Conservation (phyloP, 495 filamentous ascomycete genomes). For the Penicillium daleae region DNA sequence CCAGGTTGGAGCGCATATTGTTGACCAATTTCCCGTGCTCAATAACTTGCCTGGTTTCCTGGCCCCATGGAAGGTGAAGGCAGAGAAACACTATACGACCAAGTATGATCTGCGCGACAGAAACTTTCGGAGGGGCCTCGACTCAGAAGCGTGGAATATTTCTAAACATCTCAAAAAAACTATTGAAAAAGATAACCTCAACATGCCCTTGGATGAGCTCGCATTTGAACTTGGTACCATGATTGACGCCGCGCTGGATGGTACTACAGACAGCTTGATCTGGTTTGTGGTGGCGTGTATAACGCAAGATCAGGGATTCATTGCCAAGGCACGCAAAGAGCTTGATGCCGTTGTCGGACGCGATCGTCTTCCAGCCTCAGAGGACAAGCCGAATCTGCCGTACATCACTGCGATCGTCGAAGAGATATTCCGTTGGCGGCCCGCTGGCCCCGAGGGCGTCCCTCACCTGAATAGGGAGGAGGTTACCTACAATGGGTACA, state of each 20-base stretch:
- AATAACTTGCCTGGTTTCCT: conserved; percentile 25
- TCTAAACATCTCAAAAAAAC: conserved; percentile 14
- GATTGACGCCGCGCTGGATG: conserved; percentile 27
- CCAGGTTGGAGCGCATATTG: conserved; percentile 19
- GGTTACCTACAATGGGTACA: neutral
- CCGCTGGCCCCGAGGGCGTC: conserved; percentile 45
- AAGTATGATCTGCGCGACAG: conserved; percentile 14
- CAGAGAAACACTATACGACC: conserved; percentile 21
- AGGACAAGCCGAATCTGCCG: conserved; percentile 50
- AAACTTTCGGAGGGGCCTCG: conserved; percentile 5
- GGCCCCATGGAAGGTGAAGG: conserved; percentile 27
- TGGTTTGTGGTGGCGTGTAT: conserved; percentile 27
- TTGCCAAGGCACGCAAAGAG: neutral
- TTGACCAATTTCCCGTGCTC: conserved; percentile 27
- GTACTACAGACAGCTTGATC: conserved; percentile 17
- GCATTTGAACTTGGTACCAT: conserved; percentile 29
- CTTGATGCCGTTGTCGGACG: neutral
- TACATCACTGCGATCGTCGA: conserved; percentile 53
- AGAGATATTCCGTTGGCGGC: conserved; percentile 58
- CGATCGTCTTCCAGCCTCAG: conserved; percentile 19
- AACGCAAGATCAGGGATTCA: conserved; percentile 11
- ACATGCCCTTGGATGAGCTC: conserved; percentile 20
- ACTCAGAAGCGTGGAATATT: conserved; percentile 11
- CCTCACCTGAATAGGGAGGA: conserved; percentile 4
- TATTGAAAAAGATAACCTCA: conserved; percentile 12